A percentile compares a stretch with the other conserved stretches of the same genome.
Evolutionary conservation across 805 yeast species (phyloP).

Genomic region (Yarrowia sp.): DNA sequence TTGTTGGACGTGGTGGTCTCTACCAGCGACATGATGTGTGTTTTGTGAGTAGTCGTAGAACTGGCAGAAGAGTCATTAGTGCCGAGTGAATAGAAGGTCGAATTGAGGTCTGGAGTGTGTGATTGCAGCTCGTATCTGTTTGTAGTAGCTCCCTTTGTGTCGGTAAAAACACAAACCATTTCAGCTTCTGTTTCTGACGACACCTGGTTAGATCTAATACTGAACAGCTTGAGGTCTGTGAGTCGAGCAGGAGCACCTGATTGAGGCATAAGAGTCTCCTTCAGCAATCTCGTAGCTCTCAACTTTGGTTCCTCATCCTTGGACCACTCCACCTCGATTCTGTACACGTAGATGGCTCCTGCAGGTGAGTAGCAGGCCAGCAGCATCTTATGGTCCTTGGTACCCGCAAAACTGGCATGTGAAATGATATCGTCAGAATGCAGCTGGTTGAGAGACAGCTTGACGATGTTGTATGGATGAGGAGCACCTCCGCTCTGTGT

Average conservation of each 20-base stretch:
- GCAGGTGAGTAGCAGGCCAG: slow-evolving; percentile 36
- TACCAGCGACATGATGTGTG: slow-evolving; percentile 3
- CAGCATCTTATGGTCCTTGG: slow-evolving; percentile 35
- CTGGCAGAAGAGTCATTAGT: neutral
- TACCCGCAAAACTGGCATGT: slow-evolving; percentile 35
- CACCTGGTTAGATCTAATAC: slow-evolving; percentile 25
- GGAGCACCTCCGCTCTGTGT: neutral
- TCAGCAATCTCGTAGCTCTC: slow-evolving; percentile 15
- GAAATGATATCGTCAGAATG: slow-evolving; percentile 32
- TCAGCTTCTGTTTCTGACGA: slow-evolving; percentile 26
- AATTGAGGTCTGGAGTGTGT: slow-evolving; percentile 15
- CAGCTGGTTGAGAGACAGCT: slow-evolving; percentile 32
- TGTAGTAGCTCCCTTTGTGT: slow-evolving; percentile 27
- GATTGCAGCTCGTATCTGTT: slow-evolving; percentile 16
- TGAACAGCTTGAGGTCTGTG: slow-evolving; percentile 24
- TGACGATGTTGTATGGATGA: slow-evolving; percentile 32
- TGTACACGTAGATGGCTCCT: slow-evolving; percentile 34
- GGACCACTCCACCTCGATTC: slow-evolving; percentile 37
- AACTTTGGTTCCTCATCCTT: slow-evolving; percentile 17
- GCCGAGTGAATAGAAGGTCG: slow-evolving; percentile 15
- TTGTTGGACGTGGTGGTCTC: slow-evolving; percentile 15
- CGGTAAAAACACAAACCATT: slow-evolving; percentile 8
- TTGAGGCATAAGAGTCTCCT: slow-evolving; percentile 22
- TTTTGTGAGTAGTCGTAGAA: slow-evolving; percentile 4
- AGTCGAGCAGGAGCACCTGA: slow-evolving; percentile 8